phyloP scores from a whole-genome alignment of 2,329 filamentous ascomycete species.

The Trichoderma asperellum region DNA sequence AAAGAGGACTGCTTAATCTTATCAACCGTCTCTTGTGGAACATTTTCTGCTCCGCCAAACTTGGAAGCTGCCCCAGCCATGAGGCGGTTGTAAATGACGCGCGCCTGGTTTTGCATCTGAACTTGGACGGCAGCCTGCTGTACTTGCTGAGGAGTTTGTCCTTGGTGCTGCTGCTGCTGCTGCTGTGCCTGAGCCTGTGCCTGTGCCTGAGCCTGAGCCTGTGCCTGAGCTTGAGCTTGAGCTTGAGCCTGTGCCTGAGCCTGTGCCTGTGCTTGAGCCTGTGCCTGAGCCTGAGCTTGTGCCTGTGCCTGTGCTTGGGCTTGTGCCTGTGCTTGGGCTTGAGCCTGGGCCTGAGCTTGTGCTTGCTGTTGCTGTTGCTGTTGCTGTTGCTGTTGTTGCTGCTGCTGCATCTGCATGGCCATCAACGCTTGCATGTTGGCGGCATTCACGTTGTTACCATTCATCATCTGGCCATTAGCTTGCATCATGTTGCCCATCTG shows the following conservation, averaged over 20 bases:
- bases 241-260: slow-evolving; percentile 68
- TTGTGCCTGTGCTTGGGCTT: slow-evolving; percentile 64
- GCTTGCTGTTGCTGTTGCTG: slow-evolving; percentile 32
- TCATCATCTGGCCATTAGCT: slow-evolving; percentile 46
- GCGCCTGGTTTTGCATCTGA: slow-evolving; percentile 42
- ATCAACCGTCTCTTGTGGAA: slow-evolving; percentile 52
- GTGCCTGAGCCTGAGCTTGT: slow-evolving; percentile 69
- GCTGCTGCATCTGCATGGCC: slow-evolving; percentile 43
- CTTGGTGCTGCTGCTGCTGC: slow-evolving; percentile 41
- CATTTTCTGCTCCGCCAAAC: slow-evolving; percentile 49
- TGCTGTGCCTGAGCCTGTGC: slow-evolving; percentile 42
- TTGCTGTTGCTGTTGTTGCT: slow-evolving; percentile 39
- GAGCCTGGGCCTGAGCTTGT: slow-evolving; percentile 39
- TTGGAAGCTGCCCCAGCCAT: slow-evolving; percentile 42
- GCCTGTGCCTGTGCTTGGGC: slow-evolving; percentile 56
- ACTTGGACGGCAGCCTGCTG: slow-evolving; percentile 40
- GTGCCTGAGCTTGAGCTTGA: slow-evolving; percentile 42
- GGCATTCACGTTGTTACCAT: slow-evolving; percentile 36
- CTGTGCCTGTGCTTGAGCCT: slow-evolving; percentile 47
- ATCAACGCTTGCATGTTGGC: slow-evolving; percentile 46
- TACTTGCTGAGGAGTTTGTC: slow-evolving; percentile 41
- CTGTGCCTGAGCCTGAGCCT: slow-evolving; percentile 41
- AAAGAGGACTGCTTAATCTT: slow-evolving; percentile 51
- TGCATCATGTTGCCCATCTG: slow-evolving; percentile 48
- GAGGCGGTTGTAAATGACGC: slow-evolving; percentile 46